Conservation (phyloP, 2,329 filamentous ascomycete species). For the Colletotrichum eremochloae region DNA sequence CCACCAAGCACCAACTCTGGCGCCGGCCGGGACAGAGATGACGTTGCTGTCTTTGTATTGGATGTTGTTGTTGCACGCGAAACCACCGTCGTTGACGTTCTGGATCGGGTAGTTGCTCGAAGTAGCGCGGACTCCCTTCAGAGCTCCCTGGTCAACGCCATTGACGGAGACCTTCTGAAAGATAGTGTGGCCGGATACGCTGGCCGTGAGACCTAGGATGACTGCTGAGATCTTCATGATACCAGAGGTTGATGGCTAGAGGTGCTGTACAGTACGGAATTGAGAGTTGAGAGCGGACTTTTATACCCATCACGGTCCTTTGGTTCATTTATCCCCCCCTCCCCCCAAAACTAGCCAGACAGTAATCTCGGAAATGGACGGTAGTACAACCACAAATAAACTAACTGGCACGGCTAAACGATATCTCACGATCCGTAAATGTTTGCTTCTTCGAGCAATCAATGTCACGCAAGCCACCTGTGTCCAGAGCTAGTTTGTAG, state of each 20-base stretch:
- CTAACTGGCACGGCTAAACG: not conserved
- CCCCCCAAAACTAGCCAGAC: no score
- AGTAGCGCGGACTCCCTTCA: conserved; percentile 63
- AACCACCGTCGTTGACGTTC: conserved; percentile 59
- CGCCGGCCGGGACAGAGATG: conserved; percentile 61
- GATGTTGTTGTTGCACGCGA: conserved; percentile 62
- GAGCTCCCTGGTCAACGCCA: conserved; percentile 62
- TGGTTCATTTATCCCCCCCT: no score
- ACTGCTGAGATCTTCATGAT: conserved; percentile 39
- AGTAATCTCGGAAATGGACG: not conserved
- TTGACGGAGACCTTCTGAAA: conserved; percentile 61
- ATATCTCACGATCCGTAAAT: conserved; percentile 18
- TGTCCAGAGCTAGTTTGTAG: not conserved
- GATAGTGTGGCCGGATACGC: conserved; percentile 56
- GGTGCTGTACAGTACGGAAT: no score
- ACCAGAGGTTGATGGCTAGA: not conserved
- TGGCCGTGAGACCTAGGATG: conserved; percentile 45
- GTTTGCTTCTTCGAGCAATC: conserved; percentile 18
- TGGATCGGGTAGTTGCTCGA: conserved; percentile 64
- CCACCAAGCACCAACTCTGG: conserved; percentile 62
- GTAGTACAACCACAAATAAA: not conserved
- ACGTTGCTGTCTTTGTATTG: conserved; percentile 54
- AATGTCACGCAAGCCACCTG: conserved; percentile 13
- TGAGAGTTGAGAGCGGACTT: no score
- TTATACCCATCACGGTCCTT: not conserved